These are phyloP conservation scores for Neurospora sp. DNA, from an alignment of 495 filamentous ascomycete species.

Conservation along the genomic window DNA sequence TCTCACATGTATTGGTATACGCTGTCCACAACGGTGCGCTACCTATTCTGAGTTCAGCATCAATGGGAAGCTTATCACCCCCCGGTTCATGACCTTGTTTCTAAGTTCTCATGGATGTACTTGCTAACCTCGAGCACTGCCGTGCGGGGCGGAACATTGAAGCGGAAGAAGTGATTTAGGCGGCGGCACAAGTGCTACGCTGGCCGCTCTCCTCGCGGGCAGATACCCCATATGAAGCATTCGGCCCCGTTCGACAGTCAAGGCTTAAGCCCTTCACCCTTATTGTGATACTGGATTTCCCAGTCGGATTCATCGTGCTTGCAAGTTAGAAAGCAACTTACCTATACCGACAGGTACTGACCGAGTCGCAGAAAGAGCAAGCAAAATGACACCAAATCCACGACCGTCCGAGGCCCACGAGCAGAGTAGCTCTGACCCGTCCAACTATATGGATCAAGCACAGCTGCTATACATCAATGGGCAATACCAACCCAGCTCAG, in stretches of 20 bases:
- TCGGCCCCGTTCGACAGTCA: background rate
- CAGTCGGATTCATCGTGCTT: background rate
- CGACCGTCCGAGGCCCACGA: background rate
- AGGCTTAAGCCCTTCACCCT: background rate
- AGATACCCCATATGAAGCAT: background rate
- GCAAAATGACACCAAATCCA: background rate
- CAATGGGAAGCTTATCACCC: background rate
- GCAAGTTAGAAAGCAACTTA: background rate
- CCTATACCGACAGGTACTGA: background rate
- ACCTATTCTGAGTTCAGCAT: background rate
- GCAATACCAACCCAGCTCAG: conserved; percentile 39
- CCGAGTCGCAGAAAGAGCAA: background rate
- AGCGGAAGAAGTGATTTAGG: background rate
- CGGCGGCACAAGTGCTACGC: background rate
- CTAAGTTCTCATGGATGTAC: background rate
- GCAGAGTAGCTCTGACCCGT: background rate
- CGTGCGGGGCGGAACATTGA: background rate
- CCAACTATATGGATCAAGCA: conserved; percentile 3
- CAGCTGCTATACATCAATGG: conserved; percentile 53
- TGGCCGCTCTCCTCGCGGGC: background rate
- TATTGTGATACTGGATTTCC: background rate
- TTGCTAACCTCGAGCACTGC: background rate
- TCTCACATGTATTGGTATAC: background rate
- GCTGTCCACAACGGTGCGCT: background rate
- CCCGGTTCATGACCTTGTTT: background rate